Base-by-base conservation (phyloP, 225 moss, liverwort and hornwort species). In the Pleurozium schreberi region DNA sequence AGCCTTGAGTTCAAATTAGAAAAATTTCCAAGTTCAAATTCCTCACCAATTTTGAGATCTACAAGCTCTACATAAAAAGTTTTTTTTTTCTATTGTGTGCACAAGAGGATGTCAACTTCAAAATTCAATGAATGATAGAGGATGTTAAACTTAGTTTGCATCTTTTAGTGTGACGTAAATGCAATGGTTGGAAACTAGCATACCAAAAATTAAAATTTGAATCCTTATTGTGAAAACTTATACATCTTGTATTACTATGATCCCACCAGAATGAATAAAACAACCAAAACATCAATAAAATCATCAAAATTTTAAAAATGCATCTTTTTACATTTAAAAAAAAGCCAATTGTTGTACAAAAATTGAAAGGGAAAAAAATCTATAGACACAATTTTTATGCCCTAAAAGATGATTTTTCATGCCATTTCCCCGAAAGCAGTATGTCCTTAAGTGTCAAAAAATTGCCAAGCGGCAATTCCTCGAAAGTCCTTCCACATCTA, bases 391-490 rank as follows among this genome's bases (percentile, higher is more conserved):
- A 47, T 31, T 47, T 18, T 75, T 31, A 31, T 33, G 7, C 2
- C 2, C 3, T 33, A 19, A 12, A 17, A 50, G 20, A 50, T 75
- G 18, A 16, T 6, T 50, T 20, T 12, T 50, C 3, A 31, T 75
- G 12, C 18, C 18, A 33, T 75, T 75, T 11, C 1, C 10, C 1
- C 4, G 0, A 31, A 33, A 0, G 49, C 31, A 49, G 7, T 18
- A 19, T 31, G 2, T 31, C 9, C 10, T 45, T 5, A 10, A 73
- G 27, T 71, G 43, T 71, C 17, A 27, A 10, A 16, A 70, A 71
- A 27, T 5, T 27, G 5, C 8, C 43, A 71, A 43, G 4, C 17
- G 3, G 17, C 10, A 73, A 28, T 10, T 45, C 10, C 1, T 73
- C 28, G 17, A 9, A 28, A 43, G 6, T 45, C 45, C 14, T 27